A percentile compares a stretch with the other conserved stretches of the same genome.
phyloP scores from a whole-genome alignment of 352 stramenopile species.

The Lagenidium giganteum region DNA sequence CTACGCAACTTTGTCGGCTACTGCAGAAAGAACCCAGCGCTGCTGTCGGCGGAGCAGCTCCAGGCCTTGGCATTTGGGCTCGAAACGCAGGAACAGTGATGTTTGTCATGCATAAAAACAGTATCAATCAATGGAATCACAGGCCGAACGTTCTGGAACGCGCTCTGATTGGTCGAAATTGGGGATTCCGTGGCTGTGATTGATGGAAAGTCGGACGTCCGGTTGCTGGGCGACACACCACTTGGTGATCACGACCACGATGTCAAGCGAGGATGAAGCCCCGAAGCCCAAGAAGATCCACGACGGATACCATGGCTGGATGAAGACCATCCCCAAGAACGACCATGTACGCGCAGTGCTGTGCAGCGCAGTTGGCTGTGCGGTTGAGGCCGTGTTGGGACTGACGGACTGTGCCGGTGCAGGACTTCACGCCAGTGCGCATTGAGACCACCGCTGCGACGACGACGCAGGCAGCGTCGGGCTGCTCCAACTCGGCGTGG shows the following conservation, averaged over 20 bases:
- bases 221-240: neutral
- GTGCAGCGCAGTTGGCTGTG: neutral
- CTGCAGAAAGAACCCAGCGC: conserved; percentile 55
- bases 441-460: conserved; percentile 35
- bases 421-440: conserved; percentile 77
- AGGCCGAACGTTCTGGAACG: conserved; percentile 8
- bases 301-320: conserved; percentile 82
- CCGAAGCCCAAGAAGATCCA: conserved; percentile 62
- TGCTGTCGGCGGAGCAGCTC: conserved; percentile 61
- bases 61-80: conserved; percentile 48
- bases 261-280: conserved; percentile 50
- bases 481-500: conserved; percentile 60
- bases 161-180: conserved; percentile 6
- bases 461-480: conserved; percentile 6
- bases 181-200: no score
- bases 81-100: conserved; percentile 13
- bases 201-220: no score
- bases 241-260: conserved; percentile 11
- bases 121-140: no score
- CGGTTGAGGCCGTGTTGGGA: no score
- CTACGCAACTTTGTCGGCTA: conserved; percentile 58
- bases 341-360: conserved; percentile 30
- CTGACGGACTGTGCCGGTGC: neutral
- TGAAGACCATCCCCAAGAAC: conserved; percentile 83
- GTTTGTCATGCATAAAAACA: conserved; percentile 3